Conservation (phyloP, 2,329 filamentous ascomycete genomes). For the Chlorencoelia australis region DNA sequence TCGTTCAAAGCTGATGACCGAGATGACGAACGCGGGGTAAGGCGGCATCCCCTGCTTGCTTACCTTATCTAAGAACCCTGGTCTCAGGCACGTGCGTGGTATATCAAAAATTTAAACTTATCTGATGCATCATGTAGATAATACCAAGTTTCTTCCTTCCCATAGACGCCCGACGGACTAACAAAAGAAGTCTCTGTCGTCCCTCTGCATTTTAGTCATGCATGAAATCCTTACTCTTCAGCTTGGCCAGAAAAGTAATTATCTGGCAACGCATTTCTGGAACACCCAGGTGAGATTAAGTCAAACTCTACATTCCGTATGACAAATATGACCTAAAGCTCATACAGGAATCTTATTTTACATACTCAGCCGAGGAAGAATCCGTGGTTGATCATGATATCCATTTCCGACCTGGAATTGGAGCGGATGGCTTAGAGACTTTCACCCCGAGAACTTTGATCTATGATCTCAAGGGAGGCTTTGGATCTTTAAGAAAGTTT, state of each 20-base stretch:
- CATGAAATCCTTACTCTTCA: slow-evolving; percentile 92
- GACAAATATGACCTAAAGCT: slow-evolving; percentile 7
- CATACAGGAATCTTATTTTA: slow-evolving; percentile 91
- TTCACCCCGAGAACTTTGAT: slow-evolving; percentile 86
- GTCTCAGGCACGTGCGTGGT: slow-evolving; percentile 4
- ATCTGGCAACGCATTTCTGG: slow-evolving; percentile 94
- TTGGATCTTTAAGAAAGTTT: slow-evolving; percentile 77
- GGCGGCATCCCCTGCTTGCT: not conserved
- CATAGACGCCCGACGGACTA: not conserved
- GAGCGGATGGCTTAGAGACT: slow-evolving; percentile 76
- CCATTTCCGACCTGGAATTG: slow-evolving; percentile 77
- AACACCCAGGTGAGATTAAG: slow-evolving; percentile 62
- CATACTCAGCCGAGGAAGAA: slow-evolving; percentile 59
- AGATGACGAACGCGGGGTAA: not conserved
- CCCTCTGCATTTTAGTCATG: slow-evolving; percentile 42
- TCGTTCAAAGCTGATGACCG: no score
- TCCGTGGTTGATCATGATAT: slow-evolving; percentile 71
- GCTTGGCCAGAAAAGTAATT: slow-evolving; percentile 87
- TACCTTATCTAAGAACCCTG: not conserved
- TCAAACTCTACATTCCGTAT: not conserved
- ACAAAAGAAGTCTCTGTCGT: not conserved
- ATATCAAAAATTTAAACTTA: not conserved
- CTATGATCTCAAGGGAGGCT: slow-evolving; percentile 90
- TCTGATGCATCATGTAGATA: not conserved
- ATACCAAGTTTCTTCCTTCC: not conserved